phyloP scores from a whole-genome alignment of 768 basidiomycete genomes.

The Tylopilus balloui region DNA sequence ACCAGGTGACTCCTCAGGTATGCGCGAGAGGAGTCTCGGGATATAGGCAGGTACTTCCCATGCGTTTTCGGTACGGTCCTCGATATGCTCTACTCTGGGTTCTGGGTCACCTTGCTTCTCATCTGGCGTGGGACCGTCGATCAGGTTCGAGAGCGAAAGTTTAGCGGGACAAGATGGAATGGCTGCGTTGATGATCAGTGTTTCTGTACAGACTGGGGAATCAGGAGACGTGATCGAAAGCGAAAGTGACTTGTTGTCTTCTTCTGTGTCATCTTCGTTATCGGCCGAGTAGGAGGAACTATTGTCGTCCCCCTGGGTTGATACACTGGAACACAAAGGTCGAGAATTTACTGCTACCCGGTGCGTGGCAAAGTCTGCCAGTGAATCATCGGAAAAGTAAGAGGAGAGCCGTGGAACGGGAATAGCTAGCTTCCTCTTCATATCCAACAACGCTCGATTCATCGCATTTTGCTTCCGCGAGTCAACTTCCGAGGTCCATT shows the following conservation, averaged over 20 bases:
- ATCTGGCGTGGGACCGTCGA: neutral
- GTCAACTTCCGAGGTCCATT: conserved; percentile 15
- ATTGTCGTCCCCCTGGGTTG: neutral
- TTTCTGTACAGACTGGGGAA: neutral
- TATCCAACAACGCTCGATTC: conserved; percentile 1
- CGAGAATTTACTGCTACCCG: neutral
- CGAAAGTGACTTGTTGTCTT: neutral
- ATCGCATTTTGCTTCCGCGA: conserved; percentile 7
- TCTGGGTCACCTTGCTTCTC: neutral
- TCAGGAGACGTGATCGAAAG: neutral
- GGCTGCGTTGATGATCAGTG: neutral
- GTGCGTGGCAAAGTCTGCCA: neutral
- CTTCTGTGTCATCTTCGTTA: neutral
- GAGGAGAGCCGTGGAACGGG: conserved; percentile 12
- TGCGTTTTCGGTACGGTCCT: neutral
- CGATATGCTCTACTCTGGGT: neutral
- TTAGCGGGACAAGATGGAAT: neutral
- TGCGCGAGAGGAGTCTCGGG: conserved; percentile 2
- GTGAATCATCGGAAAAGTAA: conserved; percentile 9
- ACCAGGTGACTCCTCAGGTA: conserved; percentile 9
- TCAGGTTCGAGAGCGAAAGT: neutral
- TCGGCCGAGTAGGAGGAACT: conserved; percentile 4
- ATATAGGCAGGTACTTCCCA: conserved; percentile 1
- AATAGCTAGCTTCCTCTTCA: conserved; percentile 5
- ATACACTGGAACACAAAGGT: neutral